These are phyloP conservation scores for Calonectria ilicicola DNA, from an alignment of 2,329 filamentous ascomycete genomes.

Conservation along the genomic window DNA sequence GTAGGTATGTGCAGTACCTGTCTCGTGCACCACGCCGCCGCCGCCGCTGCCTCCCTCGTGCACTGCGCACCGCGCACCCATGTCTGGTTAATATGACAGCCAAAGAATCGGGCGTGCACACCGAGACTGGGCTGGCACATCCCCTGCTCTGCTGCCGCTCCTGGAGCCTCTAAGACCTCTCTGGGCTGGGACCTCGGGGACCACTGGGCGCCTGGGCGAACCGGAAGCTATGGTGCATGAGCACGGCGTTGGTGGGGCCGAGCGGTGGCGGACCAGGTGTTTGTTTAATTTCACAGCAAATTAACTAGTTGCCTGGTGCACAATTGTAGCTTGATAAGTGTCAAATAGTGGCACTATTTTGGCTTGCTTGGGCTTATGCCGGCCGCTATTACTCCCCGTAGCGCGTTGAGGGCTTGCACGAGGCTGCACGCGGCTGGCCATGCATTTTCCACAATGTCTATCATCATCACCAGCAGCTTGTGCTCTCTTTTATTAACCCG, in stretches of 20 bases:
- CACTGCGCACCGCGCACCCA: not conserved
- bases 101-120: not conserved
- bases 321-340: not conserved
- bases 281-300: constrained; percentile 13
- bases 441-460: not conserved
- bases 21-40: too few relatives aligned
- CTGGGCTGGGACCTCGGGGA: too few relatives aligned
- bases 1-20: too few relatives aligned
- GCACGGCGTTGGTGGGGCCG: constrained; percentile 2
- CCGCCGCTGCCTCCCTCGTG: too few relatives aligned
- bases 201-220: not conserved
- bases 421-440: not conserved
- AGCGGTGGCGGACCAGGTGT: constrained; percentile 1
- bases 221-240: not conserved
- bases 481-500: not conserved
- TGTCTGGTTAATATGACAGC: not conserved
- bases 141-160: too few relatives aligned
- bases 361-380: too few relatives aligned
- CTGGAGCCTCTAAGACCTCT: too few relatives aligned
- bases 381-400: not conserved
- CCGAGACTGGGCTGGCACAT: not conserved
- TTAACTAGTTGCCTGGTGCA: constrained; percentile 5
- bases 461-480: not conserved
- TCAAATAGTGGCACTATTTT: not conserved
- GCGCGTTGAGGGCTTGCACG: not conserved